phyloP scores from a whole-genome alignment of 495 filamentous ascomycete species.

The Hypoxylon lienhwacheense region DNA sequence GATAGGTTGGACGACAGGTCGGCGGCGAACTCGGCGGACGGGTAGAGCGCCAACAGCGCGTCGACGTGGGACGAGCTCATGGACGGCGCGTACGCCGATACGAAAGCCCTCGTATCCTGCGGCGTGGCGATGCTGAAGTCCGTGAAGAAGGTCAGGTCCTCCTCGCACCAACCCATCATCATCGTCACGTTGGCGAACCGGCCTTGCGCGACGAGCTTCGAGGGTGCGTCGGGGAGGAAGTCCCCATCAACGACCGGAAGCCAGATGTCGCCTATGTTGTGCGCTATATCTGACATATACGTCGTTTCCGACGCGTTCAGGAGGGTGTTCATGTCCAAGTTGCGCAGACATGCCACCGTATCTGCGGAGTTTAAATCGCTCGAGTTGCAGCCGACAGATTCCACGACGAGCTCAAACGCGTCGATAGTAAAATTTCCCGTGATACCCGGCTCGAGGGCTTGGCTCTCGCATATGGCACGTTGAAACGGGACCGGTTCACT shows the following conservation, averaged over 20 bases:
- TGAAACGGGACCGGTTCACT: slow-evolving; percentile 42
- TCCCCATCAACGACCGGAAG: slow-evolving; percentile 47
- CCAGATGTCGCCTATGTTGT: slow-evolving; percentile 39
- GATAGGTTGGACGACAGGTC: slow-evolving; percentile 32
- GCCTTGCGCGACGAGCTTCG: slow-evolving; percentile 40
- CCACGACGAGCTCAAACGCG: slow-evolving; percentile 46
- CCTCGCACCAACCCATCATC: slow-evolving; percentile 39
- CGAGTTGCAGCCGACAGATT: slow-evolving; percentile 52
- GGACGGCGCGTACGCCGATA: slow-evolving; percentile 55
- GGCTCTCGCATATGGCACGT: slow-evolving; percentile 37
- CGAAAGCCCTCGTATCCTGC: slow-evolving; percentile 55
- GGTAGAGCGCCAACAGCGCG: slow-evolving; percentile 43
- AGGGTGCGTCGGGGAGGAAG: slow-evolving; percentile 45
- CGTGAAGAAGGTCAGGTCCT: slow-evolving; percentile 32
- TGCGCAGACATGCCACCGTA: slow-evolving; percentile 58
- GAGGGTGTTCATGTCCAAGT: slow-evolving; percentile 52
- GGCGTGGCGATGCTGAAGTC: slow-evolving; percentile 41
- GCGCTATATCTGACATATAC: slow-evolving; percentile 18
- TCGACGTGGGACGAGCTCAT: slow-evolving; percentile 38
- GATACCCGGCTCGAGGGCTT: slow-evolving; percentile 36
- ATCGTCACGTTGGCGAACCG: slow-evolving; percentile 41
- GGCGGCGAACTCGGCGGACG: slow-evolving; percentile 41
- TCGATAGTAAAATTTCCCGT: slow-evolving; percentile 33
- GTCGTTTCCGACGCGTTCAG: slow-evolving; percentile 41
- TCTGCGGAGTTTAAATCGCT: slow-evolving; percentile 40